These are phyloP conservation scores for Solioccasus polychromus DNA, from an alignment of 768 basidiomycete species.

Conservation along the genomic window DNA sequence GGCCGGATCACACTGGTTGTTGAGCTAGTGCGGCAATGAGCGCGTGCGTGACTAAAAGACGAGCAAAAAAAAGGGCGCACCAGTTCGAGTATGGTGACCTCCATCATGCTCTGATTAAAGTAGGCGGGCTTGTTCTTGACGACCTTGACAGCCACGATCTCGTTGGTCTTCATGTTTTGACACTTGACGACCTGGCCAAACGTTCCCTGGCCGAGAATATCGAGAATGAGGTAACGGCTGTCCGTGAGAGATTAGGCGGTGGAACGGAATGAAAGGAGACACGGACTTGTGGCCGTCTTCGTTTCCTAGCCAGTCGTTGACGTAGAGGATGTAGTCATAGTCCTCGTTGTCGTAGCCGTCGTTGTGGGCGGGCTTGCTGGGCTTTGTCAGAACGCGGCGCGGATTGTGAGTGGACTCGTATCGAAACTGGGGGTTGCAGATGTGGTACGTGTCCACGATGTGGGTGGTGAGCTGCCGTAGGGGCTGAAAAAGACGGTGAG, in stretches of 20 bases:
- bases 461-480: constrained; percentile 76
- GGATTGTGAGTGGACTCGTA: constrained; percentile 97
- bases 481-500: constrained; percentile 36
- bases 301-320: constrained; percentile 94
- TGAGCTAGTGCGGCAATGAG: constrained; percentile 57
- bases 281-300: constrained; percentile 95
- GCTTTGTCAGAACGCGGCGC: constrained; percentile 94
- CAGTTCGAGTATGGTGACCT: constrained; percentile 95
- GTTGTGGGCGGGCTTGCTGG: constrained; percentile 92
- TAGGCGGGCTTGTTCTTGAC: constrained; percentile 99
- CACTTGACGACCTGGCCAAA: constrained; percentile 99
- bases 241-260: constrained; percentile 14
- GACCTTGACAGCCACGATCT: constrained; percentile 98
- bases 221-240: constrained; percentile 89
- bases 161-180: constrained; percentile 99
- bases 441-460: constrained; percentile 86
- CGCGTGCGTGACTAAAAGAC: neutral
- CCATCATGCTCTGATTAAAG: constrained; percentile 99
- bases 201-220: constrained; percentile 97
- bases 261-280: neutral
- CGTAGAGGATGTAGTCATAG: constrained; percentile 98
- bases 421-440: constrained; percentile 92
- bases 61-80: constrained; percentile 55
- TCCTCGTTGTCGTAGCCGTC: constrained; percentile 99
- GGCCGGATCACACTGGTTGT: constrained; percentile 88